Base-by-base conservation (phyloP, 768 basidiomycete species). In the Suillus hirtellus region DNA sequence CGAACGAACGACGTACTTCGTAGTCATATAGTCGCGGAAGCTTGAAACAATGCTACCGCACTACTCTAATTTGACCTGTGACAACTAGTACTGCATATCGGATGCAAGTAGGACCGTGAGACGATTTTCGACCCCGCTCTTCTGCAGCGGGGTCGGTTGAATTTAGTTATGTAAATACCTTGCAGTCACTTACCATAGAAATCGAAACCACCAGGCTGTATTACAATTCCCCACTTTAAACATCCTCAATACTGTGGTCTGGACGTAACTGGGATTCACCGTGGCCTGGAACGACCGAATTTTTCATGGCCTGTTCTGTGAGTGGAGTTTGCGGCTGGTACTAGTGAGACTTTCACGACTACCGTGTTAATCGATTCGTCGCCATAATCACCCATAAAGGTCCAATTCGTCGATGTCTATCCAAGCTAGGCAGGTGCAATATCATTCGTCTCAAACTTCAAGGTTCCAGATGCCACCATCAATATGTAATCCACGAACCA, bases 401-500 rank as follows among this genome's bases (percentile, higher is more conserved):
- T 34, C 27, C 19, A 11, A 9, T 11, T n/a, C 11, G 19, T 31
- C 8, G 27, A 50, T 27, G 8, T 50, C 27, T 1, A 52, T 53
- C 31, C 31, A 53, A 53, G 31, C 19, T 53, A 53, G 52, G 52
- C 10, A 53, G 34, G 50, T 52, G 50, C 17, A 31, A 52, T 52
- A 52, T 52, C 27, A 11, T 52, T 53, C 31, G 31, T 53, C 19
- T 53, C 31, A 34, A 53, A 19, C 31, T 19, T 53, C 52, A 34
- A 53, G 31, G 17, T 52, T 17, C 50, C 15, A 52, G 19, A 31
- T 34, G 10, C 31, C 52, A 1, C 52, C 31, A 53, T 53, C 52
- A 34, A 53, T 34, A 34, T 53, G 52, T 53, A 53, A 53, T 53
- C 31, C 17, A 34, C 17, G 52, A 53, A 53, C 52, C 52, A 53